Evolutionary conservation across 495 filamentous ascomycete genomes (phyloP).

Genomic region (Xylaria longipes): DNA sequence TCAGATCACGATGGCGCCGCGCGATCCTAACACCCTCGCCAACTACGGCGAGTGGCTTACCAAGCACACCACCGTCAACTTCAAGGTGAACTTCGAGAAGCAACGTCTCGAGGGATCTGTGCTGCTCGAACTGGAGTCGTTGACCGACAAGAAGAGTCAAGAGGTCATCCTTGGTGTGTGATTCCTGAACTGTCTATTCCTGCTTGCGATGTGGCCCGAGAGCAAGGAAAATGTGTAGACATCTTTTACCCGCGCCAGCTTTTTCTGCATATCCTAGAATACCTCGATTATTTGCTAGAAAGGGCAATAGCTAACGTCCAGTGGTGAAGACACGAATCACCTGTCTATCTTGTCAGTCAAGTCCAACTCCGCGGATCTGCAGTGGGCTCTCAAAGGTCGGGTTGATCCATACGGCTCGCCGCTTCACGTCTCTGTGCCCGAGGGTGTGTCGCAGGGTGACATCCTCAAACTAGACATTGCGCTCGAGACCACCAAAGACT

Average conservation of each 20-base stretch:
- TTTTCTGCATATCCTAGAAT: not conserved
- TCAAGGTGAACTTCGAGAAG: conserved; percentile 81
- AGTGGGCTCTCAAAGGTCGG: conserved; percentile 74
- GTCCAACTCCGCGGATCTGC: conserved; percentile 58
- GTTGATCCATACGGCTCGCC: conserved; percentile 80
- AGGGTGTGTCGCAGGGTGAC: conserved; percentile 66
- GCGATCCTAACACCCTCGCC: conserved; percentile 89
- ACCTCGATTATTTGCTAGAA: not conserved
- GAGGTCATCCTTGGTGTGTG: conserved; percentile 73
- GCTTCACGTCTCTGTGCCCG: conserved; percentile 72
- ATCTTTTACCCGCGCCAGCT: not conserved
- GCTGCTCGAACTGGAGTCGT: conserved; percentile 71
- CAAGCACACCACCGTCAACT: conserved; percentile 76
- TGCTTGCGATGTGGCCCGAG: not conserved
- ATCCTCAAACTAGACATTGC: conserved; percentile 66
- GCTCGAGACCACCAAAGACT: conserved; percentile 76
- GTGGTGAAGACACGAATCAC: conserved; percentile 68
- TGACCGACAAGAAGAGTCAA: conserved; percentile 68
- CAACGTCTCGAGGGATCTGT: conserved; percentile 78
- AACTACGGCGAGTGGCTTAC: conserved; percentile 89
- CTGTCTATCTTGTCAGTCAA: conserved; percentile 72
- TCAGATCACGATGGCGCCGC: conserved; percentile 58
- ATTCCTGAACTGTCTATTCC: not conserved
- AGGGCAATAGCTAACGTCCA: not conserved
- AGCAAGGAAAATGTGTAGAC: not conserved